phyloP scores from a whole-genome alignment of 2,329 filamentous ascomycete genomes.

The Gaeumannomyces tritici region DNA sequence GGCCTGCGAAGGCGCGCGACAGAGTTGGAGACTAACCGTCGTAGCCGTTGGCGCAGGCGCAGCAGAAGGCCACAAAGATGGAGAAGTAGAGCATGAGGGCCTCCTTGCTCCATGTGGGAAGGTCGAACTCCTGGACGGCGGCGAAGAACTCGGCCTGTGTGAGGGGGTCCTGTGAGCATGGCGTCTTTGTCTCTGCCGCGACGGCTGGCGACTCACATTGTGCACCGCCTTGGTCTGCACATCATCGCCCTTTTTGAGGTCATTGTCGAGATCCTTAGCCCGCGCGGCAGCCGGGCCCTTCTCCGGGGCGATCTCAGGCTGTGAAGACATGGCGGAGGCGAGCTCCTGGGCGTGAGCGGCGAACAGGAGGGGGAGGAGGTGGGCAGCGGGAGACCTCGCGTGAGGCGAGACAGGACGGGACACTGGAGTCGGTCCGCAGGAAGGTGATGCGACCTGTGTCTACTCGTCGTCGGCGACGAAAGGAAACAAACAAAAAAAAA shows the following conservation, averaged over 20 bases:
- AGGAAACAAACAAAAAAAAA: not conserved
- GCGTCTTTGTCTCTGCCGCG: not conserved
- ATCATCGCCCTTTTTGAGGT: conserved; percentile 13
- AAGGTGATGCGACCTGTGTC: not conserved
- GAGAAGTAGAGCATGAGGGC: conserved; percentile 31
- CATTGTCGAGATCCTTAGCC: conserved; percentile 18
- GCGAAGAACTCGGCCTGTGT: conserved; percentile 35
- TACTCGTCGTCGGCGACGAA: not conserved
- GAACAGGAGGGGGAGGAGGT: too few relatives aligned
- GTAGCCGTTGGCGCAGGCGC: conserved; percentile 37
- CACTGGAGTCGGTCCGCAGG: not conserved
- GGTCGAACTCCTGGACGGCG: conserved; percentile 34
- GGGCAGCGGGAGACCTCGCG: too few relatives aligned
- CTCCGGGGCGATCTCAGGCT: not conserved
- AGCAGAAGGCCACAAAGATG: conserved; percentile 35
- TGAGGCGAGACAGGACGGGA: not conserved
- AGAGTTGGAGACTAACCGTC: conserved; percentile 17
- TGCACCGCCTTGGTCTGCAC: conserved; percentile 29
- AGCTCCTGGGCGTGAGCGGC: too few relatives aligned
- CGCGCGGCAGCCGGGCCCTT: not conserved
- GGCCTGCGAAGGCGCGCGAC: not conserved
- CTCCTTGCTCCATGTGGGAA: conserved; percentile 29
- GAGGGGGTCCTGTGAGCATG: not conserved
- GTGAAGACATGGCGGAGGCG: not conserved
- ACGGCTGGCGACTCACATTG: conserved; percentile 22